Evolutionary conservation across 768 basidiomycete genomes (phyloP).

Genomic region (Tricholoma bakamatsutake): DNA sequence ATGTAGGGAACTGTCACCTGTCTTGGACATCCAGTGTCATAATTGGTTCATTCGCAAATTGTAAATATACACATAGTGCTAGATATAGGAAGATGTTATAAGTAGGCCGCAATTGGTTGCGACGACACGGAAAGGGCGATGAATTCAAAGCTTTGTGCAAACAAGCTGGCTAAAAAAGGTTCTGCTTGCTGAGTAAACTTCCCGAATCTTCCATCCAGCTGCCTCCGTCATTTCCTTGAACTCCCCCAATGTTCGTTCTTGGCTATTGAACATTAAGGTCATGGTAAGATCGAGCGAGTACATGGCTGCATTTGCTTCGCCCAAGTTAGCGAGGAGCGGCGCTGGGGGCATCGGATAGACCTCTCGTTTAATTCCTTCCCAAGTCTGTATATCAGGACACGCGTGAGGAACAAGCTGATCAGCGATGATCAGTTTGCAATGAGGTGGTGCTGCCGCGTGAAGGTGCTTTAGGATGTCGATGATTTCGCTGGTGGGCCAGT

Average conservation of each 20-base stretch:
- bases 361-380: background rate
- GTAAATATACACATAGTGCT: too few species aligned
- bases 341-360: background rate
- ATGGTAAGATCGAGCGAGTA: background rate
- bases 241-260: background rate
- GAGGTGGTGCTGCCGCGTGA: conserved; percentile 18
- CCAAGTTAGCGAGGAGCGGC: background rate
- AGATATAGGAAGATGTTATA: too few species aligned
- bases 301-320: background rate
- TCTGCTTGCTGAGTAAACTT: background rate
- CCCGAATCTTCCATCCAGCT: background rate
- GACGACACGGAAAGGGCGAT: too few species aligned
- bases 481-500: conserved; percentile 41
- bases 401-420: conserved; percentile 26
- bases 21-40: too few species aligned
- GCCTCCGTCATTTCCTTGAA: background rate
- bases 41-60: too few species aligned
- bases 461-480: conserved; percentile 24
- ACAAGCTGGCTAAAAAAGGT: too few species aligned
- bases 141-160: too few species aligned
- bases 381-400: conserved; percentile 6
- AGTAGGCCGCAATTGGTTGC: too few species aligned
- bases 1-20: too few species aligned
- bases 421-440: conserved; percentile 28
- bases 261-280: background rate